Conservation (phyloP, 1,139 yeast species). For the Geotrichum aggregatum region DNA sequence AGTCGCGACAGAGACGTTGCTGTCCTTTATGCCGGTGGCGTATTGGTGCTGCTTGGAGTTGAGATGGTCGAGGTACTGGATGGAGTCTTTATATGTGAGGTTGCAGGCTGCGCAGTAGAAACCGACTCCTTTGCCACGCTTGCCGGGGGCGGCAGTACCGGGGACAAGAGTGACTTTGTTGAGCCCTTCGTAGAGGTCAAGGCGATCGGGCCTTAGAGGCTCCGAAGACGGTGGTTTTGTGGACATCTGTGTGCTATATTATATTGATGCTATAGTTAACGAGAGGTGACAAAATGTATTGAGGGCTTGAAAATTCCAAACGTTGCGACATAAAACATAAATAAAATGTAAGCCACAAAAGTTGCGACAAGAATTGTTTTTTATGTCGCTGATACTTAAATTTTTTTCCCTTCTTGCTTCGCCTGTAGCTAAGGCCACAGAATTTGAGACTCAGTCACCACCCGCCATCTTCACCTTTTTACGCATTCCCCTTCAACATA, state of each 20-base stretch:
- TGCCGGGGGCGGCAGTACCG: constrained; percentile 43
- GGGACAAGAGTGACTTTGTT: constrained; percentile 48
- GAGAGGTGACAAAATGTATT: no score
- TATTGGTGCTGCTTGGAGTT: constrained; percentile 51
- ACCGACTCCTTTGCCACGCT: constrained; percentile 67
- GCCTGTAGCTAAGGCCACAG: no score
- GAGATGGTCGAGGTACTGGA: constrained; percentile 77
- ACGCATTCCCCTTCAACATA: not conserved
- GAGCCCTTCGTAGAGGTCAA: constrained; percentile 43
- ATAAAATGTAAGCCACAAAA: no score
- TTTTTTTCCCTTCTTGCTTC: no score
- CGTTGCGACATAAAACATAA: no score
- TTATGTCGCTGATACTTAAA: no score
- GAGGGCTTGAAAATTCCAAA: no score
- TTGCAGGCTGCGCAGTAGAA: constrained; percentile 79
- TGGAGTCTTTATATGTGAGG: constrained; percentile 72
- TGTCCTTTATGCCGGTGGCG: constrained; percentile 35
- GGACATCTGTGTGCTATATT: not conserved
- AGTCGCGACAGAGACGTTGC: constrained; percentile 29
- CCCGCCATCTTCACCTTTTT: not conserved
- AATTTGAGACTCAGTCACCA: not conserved
- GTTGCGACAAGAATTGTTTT: no score
- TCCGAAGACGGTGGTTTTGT: not conserved
- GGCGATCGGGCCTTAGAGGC: constrained; percentile 24
- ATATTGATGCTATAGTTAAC: not conserved